A percentile compares a stretch with the other conserved stretches of the same genome.
Conservation (phyloP, 2,329 filamentous ascomycete species). For the Colletotrichum phormii region DNA sequence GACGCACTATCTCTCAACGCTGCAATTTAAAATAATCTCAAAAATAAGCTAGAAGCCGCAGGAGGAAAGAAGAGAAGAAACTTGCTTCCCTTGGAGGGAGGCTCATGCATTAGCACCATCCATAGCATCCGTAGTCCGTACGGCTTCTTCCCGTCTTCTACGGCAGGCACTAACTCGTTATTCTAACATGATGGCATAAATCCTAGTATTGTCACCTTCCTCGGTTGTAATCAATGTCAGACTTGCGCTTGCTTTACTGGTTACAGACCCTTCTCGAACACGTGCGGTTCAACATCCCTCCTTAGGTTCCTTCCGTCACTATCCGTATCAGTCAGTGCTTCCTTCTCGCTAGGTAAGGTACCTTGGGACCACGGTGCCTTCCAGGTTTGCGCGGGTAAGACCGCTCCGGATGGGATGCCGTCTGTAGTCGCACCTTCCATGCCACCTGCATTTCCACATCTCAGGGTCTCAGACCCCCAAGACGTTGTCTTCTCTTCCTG, state of each 20-base stretch:
- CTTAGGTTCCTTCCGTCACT: neutral
- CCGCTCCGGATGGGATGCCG: neutral
- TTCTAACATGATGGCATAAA: neutral
- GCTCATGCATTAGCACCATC: neutral
- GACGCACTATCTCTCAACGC: neutral
- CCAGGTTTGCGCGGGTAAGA: neutral
- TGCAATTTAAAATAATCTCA: neutral
- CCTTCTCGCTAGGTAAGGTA: neutral
- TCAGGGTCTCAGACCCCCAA: neutral
- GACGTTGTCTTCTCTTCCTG: neutral
- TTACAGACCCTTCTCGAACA: neutral
- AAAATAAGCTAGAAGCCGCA: neutral
- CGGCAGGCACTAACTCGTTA: neutral
- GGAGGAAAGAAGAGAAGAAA: neutral
- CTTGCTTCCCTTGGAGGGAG: neutral
- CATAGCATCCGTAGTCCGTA: no score
- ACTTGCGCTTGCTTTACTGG: slow-evolving; percentile 7
- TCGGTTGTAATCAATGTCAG: slow-evolving; percentile 1
- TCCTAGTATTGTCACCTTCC: neutral
- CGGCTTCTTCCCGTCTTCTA: neutral
- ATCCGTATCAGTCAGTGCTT: neutral
- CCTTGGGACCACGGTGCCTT: neutral
- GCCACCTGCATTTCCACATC: neutral
- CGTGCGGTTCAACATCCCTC: neutral
- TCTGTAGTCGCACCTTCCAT: neutral